Conservation (phyloP, 2,329 filamentous ascomycete species). For the Helminthosporium solani region DNA sequence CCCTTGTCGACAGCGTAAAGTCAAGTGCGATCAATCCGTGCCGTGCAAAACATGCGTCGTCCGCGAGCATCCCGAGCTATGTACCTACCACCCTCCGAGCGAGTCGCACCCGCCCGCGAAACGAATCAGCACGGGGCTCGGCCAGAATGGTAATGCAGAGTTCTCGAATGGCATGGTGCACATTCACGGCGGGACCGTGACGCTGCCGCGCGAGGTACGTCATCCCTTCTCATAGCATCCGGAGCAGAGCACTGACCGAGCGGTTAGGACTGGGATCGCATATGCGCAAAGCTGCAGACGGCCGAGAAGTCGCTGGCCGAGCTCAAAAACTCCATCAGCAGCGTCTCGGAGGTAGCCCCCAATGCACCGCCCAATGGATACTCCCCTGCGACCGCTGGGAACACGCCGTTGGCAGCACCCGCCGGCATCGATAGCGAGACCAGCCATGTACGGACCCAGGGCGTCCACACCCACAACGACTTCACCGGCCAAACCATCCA, state of each 20-base stretch:
- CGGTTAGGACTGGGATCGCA: conserved; percentile 49
- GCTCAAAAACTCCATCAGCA: conserved; percentile 44
- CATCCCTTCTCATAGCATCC: neutral
- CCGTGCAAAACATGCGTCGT: conserved; percentile 55
- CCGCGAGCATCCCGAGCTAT: conserved; percentile 53
- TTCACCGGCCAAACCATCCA: conserved; percentile 62
- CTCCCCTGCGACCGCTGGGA: conserved; percentile 32
- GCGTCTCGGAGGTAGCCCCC: conserved; percentile 38
- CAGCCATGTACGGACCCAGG: conserved; percentile 52
- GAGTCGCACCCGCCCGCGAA: conserved; percentile 45
- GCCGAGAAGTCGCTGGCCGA: conserved; percentile 51
- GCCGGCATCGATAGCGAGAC: conserved; percentile 40
- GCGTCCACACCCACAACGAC: conserved; percentile 62
- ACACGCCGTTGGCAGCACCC: conserved; percentile 37
- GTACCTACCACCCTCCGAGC: conserved; percentile 45
- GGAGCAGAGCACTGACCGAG: conserved; percentile 19
- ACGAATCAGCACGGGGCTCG: conserved; percentile 36
- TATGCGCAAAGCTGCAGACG: conserved; percentile 50
- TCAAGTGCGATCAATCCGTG: conserved; percentile 50
- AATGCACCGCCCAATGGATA: conserved; percentile 33
- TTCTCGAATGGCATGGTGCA: conserved; percentile 43
- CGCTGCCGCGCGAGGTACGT: conserved; percentile 42
- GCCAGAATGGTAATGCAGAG: conserved; percentile 37
- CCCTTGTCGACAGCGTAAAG: conserved; percentile 50
- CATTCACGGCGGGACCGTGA: conserved; percentile 43